Base-by-base conservation (phyloP, 306 rosid species). In the Ammopiptanthus mongolicus region DNA sequence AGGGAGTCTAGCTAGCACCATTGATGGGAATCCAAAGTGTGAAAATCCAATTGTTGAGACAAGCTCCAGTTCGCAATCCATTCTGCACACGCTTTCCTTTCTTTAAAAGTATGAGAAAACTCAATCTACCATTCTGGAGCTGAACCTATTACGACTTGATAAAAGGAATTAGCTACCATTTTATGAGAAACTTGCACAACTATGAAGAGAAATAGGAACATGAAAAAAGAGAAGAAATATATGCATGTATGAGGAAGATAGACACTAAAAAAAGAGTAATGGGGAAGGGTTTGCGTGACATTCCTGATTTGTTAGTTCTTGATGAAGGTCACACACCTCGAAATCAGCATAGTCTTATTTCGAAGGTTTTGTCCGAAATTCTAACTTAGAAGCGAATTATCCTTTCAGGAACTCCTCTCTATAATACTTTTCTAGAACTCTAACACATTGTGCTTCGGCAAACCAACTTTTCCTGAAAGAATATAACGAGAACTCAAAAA, bases 271-370 rank as follows among this genome's bases (percentile, higher is more conserved):
- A 6, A 18, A 61, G 9, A 47, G 37, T 17, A 6, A 69, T 79
- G 78, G 56, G 56, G 29, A 65, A 57, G 21, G 5, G 57, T 75
- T 42, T 83, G 14, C 79, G 29, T 28, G 81, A 83, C n/a, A 5
- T 10, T 47, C 84, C 87, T 4, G 81, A 81, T 12, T 79, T 83
- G 79, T 36, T 83, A 18, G 75, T 83, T 33, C 66, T 83, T 5
- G 87, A 83, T 65, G 86, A 83, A 74, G 86, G 86, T 3, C 86
- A 79, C 64, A 83, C 75, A 0, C 84, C 84, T 5, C 36, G 84
- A 58, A 83, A 70, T 31, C 55, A 75, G 8, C 11, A 15, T 0
- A 79, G 79, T 19, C 25, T 2, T 9, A 71, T 70, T 64, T 83
- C 78, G 78, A 75, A 79, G 67, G 75, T 65, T 42, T 51, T 79